phyloP scores from a whole-genome alignment of 139 green algal species.

The Eudorina sp. region DNA sequence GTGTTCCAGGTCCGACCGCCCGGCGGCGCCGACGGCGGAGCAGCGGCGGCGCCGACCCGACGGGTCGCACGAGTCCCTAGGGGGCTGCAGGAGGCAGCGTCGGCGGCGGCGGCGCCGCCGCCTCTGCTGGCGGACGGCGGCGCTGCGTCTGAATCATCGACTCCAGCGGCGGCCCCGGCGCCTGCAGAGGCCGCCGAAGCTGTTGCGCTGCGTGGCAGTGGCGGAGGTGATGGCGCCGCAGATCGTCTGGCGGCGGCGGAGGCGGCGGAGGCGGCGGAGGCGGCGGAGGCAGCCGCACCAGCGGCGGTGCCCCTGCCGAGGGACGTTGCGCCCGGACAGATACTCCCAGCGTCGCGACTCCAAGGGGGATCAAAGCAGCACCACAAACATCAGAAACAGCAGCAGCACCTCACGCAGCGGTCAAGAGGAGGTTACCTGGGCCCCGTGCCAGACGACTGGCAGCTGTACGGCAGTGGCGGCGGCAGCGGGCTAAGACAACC shows the following conservation, averaged over 20 bases:
- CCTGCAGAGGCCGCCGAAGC: too few species aligned
- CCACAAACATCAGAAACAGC: background rate
- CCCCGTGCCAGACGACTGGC: background rate
- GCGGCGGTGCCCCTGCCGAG: background rate
- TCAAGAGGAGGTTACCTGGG: background rate
- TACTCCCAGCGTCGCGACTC: background rate
- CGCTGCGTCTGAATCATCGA: too few species aligned
- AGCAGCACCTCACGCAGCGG: background rate
- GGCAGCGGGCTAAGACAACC: background rate
- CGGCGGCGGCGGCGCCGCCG: background rate
- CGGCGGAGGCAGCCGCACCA: background rate
- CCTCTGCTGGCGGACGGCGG: too few species aligned
- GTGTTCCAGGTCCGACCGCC: background rate
- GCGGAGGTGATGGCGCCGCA: background rate
- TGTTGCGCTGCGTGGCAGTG: background rate
- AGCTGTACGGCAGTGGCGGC: background rate
- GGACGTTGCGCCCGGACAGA: too few species aligned
- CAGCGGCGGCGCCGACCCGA: too few species aligned
- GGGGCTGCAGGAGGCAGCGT: background rate
- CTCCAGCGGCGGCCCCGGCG: too few species aligned
- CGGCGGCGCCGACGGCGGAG: background rate
- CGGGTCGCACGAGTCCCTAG: too few species aligned
- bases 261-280: background rate
- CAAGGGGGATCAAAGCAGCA: background rate
- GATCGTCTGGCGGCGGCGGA: background rate